Conservation (phyloP, 306 rosid species). For the Psophocarpus tetragonolobus region DNA sequence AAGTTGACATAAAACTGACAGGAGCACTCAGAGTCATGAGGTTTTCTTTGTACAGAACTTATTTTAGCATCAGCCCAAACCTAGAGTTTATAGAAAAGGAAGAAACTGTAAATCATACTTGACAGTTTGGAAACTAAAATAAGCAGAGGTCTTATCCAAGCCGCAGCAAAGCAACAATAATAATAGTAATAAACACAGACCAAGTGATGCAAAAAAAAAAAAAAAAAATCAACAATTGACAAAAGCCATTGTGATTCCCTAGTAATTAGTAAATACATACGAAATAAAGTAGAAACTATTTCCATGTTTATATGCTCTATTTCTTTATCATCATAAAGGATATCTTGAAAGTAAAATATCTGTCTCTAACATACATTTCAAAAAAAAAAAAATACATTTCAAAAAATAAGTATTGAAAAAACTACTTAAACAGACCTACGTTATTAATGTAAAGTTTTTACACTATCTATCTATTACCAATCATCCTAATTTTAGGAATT, state of each 20-base stretch:
- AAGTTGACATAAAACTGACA: conserved; percentile 76
- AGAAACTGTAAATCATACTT: background rate
- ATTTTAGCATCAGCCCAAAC: conserved; percentile 82
- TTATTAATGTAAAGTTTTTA: background rate
- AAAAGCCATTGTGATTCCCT: background rate
- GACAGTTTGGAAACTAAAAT: conserved; percentile 2
- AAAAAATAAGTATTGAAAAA: background rate
- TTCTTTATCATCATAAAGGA: conserved; percentile 20
- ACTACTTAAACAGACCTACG: background rate
- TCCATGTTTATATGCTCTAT: conserved; percentile 20
- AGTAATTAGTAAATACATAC: background rate
- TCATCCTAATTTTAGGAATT: background rate
- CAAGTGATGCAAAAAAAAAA: background rate
- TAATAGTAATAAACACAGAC: background rate
- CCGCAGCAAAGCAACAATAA: background rate
- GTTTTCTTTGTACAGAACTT: conserved; percentile 79
- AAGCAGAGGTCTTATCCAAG: background rate
- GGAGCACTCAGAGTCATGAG: conserved; percentile 66
- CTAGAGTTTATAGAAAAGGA: conserved; percentile 34
- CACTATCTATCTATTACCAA: background rate
- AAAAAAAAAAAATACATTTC: background rate
- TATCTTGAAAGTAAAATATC: conserved; percentile 14
- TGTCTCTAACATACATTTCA: background rate
- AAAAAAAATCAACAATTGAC: background rate
- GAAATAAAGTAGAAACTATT: conserved; percentile 5